phyloP scores from a whole-genome alignment of 148 eudicot genomes.

The Euryodendron excelsum region DNA sequence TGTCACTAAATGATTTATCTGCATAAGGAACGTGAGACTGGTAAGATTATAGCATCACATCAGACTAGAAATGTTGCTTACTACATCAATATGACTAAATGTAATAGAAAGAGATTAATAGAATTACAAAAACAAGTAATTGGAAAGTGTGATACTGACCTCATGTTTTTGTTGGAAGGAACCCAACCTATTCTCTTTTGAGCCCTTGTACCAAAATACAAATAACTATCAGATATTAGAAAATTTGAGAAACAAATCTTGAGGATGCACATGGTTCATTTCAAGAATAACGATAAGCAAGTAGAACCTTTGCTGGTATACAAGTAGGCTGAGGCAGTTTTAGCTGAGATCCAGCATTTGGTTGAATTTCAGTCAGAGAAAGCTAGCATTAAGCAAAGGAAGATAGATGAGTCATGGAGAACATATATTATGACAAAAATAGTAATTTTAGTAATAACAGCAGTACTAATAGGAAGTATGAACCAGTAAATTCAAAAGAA shows the following conservation, averaged over 20 bases:
- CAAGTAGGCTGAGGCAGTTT: constrained; percentile 34
- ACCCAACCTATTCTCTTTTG: constrained; percentile 84
- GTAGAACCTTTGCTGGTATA: constrained; percentile 49
- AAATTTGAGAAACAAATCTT: not conserved
- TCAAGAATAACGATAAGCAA: not conserved
- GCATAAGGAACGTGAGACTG: not conserved
- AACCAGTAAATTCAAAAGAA: not conserved
- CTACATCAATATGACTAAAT: not conserved
- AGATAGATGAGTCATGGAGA: not conserved
- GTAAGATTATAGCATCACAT: not conserved
- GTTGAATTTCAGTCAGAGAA: constrained; percentile 60
- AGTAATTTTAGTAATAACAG: not conserved
- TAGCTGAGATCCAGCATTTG: constrained; percentile 34
- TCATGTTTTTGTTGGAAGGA: constrained; percentile 40
- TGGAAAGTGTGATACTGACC: constrained; percentile 36
- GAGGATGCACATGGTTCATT: not conserved
- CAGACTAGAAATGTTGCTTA: not conserved
- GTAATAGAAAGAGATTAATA: not conserved
- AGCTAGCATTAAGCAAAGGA: constrained; percentile 42
- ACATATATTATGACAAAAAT: not conserved
- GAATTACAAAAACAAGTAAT: not conserved
- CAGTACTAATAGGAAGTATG: too few species aligned
- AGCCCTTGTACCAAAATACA: constrained; percentile 53
- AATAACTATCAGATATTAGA: constrained; percentile 28
- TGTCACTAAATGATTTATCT: constrained; percentile 30